phyloP scores from a whole-genome alignment of 345 rosid genomes.

The Noccaea caerulescens region DNA sequence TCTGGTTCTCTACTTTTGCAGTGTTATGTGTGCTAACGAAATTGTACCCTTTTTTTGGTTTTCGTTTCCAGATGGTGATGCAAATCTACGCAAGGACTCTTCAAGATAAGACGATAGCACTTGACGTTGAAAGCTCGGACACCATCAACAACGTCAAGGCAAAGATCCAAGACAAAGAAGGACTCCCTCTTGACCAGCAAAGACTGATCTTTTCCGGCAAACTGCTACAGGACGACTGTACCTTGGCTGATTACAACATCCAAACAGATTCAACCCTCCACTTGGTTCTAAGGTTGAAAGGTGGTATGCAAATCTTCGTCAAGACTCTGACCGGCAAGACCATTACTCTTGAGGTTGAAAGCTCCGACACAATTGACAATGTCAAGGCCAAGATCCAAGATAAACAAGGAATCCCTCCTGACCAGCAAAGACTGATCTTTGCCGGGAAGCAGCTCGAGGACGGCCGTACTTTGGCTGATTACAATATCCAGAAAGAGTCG shows the following conservation, averaged over 20 bases:
- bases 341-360: too few relatives aligned
- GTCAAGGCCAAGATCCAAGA: too few relatives aligned
- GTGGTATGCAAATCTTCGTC: neutral
- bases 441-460: too few relatives aligned
- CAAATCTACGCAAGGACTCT: constrained; percentile 9
- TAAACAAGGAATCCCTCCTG: too few relatives aligned
- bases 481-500: too few relatives aligned
- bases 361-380: too few relatives aligned
- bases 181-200: constrained; percentile 4
- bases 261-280: constrained; percentile 12
- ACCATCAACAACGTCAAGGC: constrained; percentile 18
- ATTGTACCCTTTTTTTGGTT: neutral
- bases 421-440: too few relatives aligned
- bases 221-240: constrained; percentile 12
- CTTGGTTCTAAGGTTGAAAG: constrained; percentile 1
- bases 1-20: too few relatives aligned
- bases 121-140: constrained; percentile 10
- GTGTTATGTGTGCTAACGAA: neutral
- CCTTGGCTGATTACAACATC: constrained; percentile 21
- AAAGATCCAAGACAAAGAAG: constrained; percentile 26
- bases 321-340: too few relatives aligned
- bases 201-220: constrained; percentile 25
- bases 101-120: neutral
- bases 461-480: too few relatives aligned
- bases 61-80: neutral